Evolutionary conservation across 768 basidiomycete species (phyloP).

Genomic region (Xerocomus spinulosus): DNA sequence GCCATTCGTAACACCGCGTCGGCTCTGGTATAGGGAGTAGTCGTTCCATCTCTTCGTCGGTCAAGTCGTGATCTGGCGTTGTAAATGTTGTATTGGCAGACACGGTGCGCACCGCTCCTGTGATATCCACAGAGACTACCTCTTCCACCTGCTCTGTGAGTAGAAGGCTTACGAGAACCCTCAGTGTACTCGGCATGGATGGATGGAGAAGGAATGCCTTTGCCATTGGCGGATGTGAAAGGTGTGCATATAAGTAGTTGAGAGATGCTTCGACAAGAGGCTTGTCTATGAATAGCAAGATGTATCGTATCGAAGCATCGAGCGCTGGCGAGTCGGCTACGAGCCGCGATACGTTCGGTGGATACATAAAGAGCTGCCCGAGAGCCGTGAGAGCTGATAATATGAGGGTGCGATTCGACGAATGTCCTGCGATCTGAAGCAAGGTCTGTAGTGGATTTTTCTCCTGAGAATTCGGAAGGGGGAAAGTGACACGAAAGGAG

Average conservation of each 20-base stretch:
- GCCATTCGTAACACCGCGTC: conserved; percentile 82
- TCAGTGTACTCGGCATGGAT: conserved; percentile 65
- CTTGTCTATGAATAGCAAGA: conserved; percentile 70
- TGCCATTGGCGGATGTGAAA: conserved; percentile 70
- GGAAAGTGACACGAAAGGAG: conserved; percentile 40
- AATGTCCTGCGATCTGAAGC: conserved; percentile 48
- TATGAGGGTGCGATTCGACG: conserved; percentile 73
- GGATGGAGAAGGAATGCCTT: conserved; percentile 71
- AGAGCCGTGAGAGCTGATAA: conserved; percentile 60
- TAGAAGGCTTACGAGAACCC: conserved; percentile 61
- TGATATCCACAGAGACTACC: conserved; percentile 58
- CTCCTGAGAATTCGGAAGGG: conserved; percentile 32
- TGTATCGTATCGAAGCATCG: conserved; percentile 59
- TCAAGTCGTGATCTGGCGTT: conserved; percentile 61
- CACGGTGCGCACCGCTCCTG: conserved; percentile 53
- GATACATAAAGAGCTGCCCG: conserved; percentile 57
- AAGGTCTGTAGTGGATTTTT: conserved; percentile 56
- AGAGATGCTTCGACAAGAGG: conserved; percentile 64
- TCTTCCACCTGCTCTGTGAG: conserved; percentile 72
- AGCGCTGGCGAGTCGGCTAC: conserved; percentile 55
- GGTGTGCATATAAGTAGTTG: conserved; percentile 70
- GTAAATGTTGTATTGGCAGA: conserved; percentile 46
- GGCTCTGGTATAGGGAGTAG: conserved; percentile 64
- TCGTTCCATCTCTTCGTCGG: conserved; percentile 60
- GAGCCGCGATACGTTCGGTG: conserved; percentile 53